Percentiles rank a stretch among this genome's conserved stretches.
phyloP scores from a whole-genome alignment of 331 rosid species.

The Pyrus hybrid region DNA sequence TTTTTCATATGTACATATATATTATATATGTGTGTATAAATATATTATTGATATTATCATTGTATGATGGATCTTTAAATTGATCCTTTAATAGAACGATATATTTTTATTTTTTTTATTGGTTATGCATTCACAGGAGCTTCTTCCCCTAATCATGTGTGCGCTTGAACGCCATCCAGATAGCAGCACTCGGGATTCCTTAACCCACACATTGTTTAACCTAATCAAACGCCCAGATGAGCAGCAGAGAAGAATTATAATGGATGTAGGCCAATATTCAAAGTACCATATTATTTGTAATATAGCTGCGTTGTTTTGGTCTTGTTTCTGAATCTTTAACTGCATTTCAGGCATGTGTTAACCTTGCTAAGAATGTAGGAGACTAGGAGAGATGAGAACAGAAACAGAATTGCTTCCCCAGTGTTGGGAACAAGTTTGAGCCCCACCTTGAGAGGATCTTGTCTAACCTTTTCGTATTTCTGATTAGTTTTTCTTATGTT shows the following conservation, averaged over 20 bases:
- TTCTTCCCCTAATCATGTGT: conserved; percentile 97
- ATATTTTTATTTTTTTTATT: not conserved
- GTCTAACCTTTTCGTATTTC: conserved; percentile 14
- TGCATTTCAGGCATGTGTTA: conserved; percentile 77
- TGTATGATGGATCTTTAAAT: not conserved
- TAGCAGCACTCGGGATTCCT: conserved; percentile 82
- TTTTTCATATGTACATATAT: not conserved
- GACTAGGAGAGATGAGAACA: conserved; percentile 99
- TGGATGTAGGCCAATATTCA: conserved; percentile 68
- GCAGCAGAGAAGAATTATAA: conserved; percentile 80
- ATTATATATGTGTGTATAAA: too few relatives aligned
- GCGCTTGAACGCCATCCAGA: conserved; percentile 98
- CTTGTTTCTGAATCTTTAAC: conserved; percentile 15
- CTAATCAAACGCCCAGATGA: conserved; percentile 98
- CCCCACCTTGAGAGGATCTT: not conserved
- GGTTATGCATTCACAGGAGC: conserved; percentile 51
- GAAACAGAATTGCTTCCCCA: conserved; percentile 97
- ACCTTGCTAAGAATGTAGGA: conserved; percentile 89
- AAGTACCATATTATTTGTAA: conserved; percentile 7
- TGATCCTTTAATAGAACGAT: not conserved
- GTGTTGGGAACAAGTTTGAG: conserved; percentile 85
- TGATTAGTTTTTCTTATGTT: conserved; percentile 16
- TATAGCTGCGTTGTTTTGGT: not conserved
- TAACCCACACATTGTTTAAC: conserved; percentile 94
- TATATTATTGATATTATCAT: too few relatives aligned